Evolutionary conservation across 331 rosid species (phyloP).

Genomic region (Cydonia oblonga): DNA sequence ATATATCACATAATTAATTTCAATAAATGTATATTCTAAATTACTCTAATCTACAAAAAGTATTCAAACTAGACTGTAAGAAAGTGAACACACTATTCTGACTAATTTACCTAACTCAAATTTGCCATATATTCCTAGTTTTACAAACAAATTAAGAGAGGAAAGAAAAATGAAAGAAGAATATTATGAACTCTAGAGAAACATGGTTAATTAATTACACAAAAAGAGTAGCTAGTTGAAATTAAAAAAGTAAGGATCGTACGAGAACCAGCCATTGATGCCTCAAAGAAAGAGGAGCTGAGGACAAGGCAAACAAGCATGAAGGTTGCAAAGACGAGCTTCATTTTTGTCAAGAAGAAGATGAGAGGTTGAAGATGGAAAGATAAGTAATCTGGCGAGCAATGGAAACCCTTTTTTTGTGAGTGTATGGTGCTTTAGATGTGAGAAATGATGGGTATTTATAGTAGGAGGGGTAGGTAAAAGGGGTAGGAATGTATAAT

Average conservation of each 20-base stretch:
- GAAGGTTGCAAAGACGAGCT: conserved; percentile 31
- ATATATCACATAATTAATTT: no score
- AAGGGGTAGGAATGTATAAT: no score
- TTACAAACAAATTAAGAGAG: neutral
- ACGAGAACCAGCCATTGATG: conserved; percentile 55
- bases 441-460: neutral
- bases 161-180: no score
- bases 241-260: conserved; percentile 9
- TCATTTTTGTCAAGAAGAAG: conserved; percentile 25
- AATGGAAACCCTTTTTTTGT: neutral
- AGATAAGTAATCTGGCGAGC: neutral
- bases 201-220: neutral
- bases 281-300: conserved; percentile 36
- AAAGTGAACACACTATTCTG: no score
- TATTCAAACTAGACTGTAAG: neutral
- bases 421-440: neutral
- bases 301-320: conserved; percentile 50
- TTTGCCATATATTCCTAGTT: no score
- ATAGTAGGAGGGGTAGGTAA: neutral
- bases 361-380: neutral
- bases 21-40: no score
- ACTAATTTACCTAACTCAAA: neutral
- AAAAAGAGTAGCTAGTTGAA: neutral
- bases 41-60: no score
- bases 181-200: neutral